phyloP scores from a whole-genome alignment of 768 basidiomycete genomes.

The Lactifluus hygrophoroides region DNA sequence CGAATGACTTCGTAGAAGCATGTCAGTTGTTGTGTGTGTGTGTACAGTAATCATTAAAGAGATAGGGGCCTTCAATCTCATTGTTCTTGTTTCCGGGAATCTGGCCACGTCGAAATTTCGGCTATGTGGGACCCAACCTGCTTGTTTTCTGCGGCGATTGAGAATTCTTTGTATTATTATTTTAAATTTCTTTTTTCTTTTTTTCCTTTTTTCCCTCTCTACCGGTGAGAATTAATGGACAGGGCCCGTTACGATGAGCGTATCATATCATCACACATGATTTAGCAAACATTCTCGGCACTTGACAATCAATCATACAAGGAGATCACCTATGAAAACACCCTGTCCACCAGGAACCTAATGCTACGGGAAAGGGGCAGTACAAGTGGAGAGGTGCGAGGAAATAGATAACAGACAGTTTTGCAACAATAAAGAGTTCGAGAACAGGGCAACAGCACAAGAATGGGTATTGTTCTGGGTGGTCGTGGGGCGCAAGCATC shows the following conservation, averaged over 20 bases:
- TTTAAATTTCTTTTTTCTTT: too few species aligned
- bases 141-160: slow-evolving; percentile 18
- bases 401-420: slow-evolving; percentile 15
- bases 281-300: slow-evolving; percentile 12
- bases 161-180: slow-evolving; percentile 1
- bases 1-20: slow-evolving; percentile 16
- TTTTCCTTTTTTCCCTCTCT: neutral
- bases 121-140: slow-evolving; percentile 10
- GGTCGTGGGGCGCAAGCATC: slow-evolving; percentile 27
- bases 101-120: slow-evolving; percentile 13
- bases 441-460: slow-evolving; percentile 28
- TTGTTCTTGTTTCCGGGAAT: slow-evolving; percentile 16
- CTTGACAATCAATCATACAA: slow-evolving; percentile 20
- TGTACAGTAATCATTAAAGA: slow-evolving; percentile 12
- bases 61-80: slow-evolving; percentile 15
- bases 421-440: slow-evolving; percentile 20
- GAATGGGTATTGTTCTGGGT: slow-evolving; percentile 29
- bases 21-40: slow-evolving; percentile 7
- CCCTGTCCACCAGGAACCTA: slow-evolving; percentile 21
- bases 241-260: slow-evolving; percentile 6
- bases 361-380: slow-evolving; percentile 17
- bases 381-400: slow-evolving; percentile 17
- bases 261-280: slow-evolving; percentile 2
- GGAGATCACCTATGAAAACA: slow-evolving; percentile 22
- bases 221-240: slow-evolving; percentile 8